Evolutionary conservation across 805 yeast species (phyloP).

Genomic region (Saturnispora dispora): DNA sequence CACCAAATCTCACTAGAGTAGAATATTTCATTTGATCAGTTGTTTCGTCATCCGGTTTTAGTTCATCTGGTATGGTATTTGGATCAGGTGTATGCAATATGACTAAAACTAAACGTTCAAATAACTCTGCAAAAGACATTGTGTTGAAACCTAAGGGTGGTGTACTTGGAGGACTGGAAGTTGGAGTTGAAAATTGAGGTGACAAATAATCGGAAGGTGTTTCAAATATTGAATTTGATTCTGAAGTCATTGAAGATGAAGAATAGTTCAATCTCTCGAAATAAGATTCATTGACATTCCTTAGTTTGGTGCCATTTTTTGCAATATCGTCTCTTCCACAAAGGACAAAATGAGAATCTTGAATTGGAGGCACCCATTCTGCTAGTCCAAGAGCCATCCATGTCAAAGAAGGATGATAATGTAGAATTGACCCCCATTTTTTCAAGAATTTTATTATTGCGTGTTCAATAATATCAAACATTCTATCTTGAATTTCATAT

Average conservation of each 20-base stretch:
- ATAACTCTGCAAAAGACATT: constrained; percentile 57
- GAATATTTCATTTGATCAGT: constrained; percentile 15
- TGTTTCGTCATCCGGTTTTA: constrained; percentile 7
- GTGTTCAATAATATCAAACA: constrained; percentile 47
- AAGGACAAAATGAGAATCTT: constrained; percentile 43
- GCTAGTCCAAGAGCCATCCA: constrained; percentile 87
- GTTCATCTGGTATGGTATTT: constrained; percentile 9
- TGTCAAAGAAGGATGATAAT: constrained; percentile 72
- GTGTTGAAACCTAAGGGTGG: constrained; percentile 20
- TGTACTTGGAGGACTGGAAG: constrained; percentile 15
- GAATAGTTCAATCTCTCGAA: constrained; percentile 21
- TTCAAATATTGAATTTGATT: constrained; percentile 16
- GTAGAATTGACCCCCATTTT: constrained; percentile 73
- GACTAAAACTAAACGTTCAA: constrained; percentile 68
- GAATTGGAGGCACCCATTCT: constrained; percentile 75
- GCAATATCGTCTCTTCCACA: constrained; percentile 43
- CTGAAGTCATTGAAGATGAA: constrained; percentile 8
- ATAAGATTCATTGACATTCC: constrained; percentile 26
- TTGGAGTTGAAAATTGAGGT: constrained; percentile 21
- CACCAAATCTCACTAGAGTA: constrained; percentile 33
- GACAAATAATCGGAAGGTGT: constrained; percentile 20
- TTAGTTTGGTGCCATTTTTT: constrained; percentile 29
- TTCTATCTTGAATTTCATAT: constrained; percentile 39
- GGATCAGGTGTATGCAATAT: constrained; percentile 63
- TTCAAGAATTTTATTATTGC: constrained; percentile 55